Evolutionary conservation across 495 filamentous ascomycete species (phyloP).

Genomic region (Tuber umbilicatum): DNA sequence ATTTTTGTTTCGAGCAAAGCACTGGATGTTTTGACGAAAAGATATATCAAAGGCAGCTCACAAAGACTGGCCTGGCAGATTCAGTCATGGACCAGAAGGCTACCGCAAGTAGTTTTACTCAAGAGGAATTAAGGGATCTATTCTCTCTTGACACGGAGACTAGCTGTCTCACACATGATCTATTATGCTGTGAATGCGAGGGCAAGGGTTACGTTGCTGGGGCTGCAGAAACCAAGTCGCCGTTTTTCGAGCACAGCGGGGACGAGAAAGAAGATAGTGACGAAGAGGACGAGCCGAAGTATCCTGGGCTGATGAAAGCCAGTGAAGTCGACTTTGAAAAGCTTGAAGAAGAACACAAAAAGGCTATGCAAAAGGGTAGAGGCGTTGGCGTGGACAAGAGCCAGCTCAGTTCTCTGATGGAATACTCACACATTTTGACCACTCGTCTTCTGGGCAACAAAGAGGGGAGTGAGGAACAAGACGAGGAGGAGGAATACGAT

Average conservation of each 20-base stretch:
- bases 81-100: conserved; percentile 51
- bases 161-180: conserved; percentile 62
- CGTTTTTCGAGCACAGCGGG: conserved; percentile 31
- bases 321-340: conserved; percentile 58
- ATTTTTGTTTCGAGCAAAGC: not conserved
- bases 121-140: conserved; percentile 63
- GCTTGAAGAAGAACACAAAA: conserved; percentile 50
- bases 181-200: conserved; percentile 62
- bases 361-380: conserved; percentile 39
- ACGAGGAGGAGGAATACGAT: conserved; percentile 45
- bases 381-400: conserved; percentile 41
- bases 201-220: conserved; percentile 48
- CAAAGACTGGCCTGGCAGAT: conserved; percentile 56
- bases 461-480: conserved; percentile 29
- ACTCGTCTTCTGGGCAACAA: conserved; percentile 30
- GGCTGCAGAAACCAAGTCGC: conserved; percentile 7
- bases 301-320: conserved; percentile 50
- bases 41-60: conserved; percentile 75
- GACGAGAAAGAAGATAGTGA: conserved; percentile 42
- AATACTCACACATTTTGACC: conserved; percentile 59
- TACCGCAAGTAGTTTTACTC: conserved; percentile 56
- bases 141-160: conserved; percentile 60
- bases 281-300: conserved; percentile 45
- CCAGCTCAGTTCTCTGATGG: conserved; percentile 57
- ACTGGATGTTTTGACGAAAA: conserved; percentile 72